phyloP scores from a whole-genome alignment of 2,329 filamentous ascomycete species.

The Xylariaceae sp. region DNA sequence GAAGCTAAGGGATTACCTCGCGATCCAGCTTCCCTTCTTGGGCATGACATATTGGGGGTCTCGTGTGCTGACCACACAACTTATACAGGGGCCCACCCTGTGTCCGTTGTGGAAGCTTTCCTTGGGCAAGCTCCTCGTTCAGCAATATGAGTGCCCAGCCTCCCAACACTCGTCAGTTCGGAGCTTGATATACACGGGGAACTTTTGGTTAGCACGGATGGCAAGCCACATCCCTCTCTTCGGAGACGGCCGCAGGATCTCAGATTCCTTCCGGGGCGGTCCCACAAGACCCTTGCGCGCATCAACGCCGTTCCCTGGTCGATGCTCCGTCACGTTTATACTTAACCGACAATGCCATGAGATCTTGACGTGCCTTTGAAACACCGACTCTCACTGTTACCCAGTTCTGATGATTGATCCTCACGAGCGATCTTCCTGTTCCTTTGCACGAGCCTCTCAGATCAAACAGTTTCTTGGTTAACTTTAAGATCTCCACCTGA shows the following conservation, averaged over 20 bases:
- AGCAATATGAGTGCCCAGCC: no score
- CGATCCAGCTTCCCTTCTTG: background rate
- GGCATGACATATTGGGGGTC: background rate
- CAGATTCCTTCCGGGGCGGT: background rate
- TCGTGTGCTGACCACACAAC: no score
- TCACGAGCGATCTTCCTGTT: conserved; percentile 11
- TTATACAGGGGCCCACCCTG: background rate
- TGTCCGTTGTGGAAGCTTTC: conserved; percentile 10
- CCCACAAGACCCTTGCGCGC: conserved; percentile 12
- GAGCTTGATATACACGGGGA: no score
- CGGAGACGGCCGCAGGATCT: conserved; percentile 7
- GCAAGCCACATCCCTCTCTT: conserved; percentile 16
- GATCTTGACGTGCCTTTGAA: no score
- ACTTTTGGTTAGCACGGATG: conserved; percentile 7
- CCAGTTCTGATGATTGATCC: conserved; percentile 15
- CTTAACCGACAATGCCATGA: no score
- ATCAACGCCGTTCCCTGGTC: conserved; percentile 15
- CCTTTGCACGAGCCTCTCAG: background rate
- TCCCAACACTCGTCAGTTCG: no score
- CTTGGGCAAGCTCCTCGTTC: conserved; percentile 3
- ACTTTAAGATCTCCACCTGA: no score
- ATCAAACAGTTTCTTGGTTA: conserved; percentile 3
- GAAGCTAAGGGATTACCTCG: background rate
- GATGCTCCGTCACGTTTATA: conserved; percentile 13
- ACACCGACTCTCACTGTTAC: conserved; percentile 10